Base-by-base conservation (phyloP, 306 rosid genomes). In the Castanea sativa region DNA sequence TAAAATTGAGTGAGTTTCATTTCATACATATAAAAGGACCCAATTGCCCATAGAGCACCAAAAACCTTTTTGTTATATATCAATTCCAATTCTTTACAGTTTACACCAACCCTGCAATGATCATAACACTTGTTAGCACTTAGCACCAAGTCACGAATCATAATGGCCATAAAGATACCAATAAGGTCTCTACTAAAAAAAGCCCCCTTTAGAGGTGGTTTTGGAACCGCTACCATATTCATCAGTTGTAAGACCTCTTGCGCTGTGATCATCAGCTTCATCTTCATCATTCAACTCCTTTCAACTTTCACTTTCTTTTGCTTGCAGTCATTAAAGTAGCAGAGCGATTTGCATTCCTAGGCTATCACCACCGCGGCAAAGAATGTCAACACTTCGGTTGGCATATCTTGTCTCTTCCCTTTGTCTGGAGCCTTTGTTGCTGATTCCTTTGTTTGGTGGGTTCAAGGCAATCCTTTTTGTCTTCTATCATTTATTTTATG, bases 211-310 rank as follows among this genome's bases (percentile, higher is more conserved):
- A 55, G 70, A 52, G 76, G 85, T 25, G 88, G 88, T 35, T 38
- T 38, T 85, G 86, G 88, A 69, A 56, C 29, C 23, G 87, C 89
- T 2, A 85, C 89, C 20, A 69, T 86, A 55, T 86, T 86, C 83
- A 83, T 86, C 38, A 83, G 78, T 41, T 52, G 89, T 86, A 33
- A 76, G 82, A 49, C 72, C 7, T 23, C 23, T 25, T 4, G 27
- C 55, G 33, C 58, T 13, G 45, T 30, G 14, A 20, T 32, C 35
- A 32, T 32, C 10, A 7, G 14, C 32, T 11, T 18, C 73, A 27
- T 7, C 25, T 32, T 19, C 30, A 29, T 64, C 4, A 10, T 63
- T 25, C n/a, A 27, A 4, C 4, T 15, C 8, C 16, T 41, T 3
- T 29, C 6, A 3, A 10, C 2, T 16, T 6, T 64, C 55, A 0